Percentiles rank a stretch among this genome's conserved stretches.
phyloP scores from a whole-genome alignment of 2,329 filamentous ascomycete genomes.

The Sarocladium kiliense region DNA sequence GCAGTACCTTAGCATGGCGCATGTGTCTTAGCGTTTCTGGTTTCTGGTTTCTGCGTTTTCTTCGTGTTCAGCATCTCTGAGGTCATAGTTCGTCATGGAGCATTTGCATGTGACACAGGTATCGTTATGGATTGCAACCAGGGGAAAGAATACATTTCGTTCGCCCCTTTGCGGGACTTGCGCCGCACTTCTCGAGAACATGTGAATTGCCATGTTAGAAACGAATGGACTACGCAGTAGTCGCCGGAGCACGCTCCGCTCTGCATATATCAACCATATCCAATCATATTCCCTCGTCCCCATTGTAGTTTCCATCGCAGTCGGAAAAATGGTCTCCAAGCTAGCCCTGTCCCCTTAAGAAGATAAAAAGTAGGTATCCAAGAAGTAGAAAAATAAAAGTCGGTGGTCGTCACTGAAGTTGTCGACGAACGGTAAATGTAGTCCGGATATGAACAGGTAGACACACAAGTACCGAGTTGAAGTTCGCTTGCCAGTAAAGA shows the following conservation, averaged over 20 bases:
- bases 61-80: too few relatives aligned
- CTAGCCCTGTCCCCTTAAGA: not conserved
- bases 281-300: not conserved
- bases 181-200: not conserved
- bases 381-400: not conserved
- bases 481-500: not conserved
- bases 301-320: not conserved
- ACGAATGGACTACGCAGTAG: not conserved
- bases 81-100: too few relatives aligned
- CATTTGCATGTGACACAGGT: too few relatives aligned
- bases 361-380: constrained; percentile 7
- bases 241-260: not conserved
- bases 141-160: not conserved
- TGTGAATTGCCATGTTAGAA: not conserved
- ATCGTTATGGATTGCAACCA: not conserved
- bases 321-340: constrained; percentile 4
- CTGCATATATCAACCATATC: not conserved
- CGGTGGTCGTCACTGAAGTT: not conserved
- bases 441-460: not conserved
- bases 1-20: too few relatives aligned
- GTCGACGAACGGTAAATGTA: not conserved
- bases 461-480: not conserved
- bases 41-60: too few relatives aligned
- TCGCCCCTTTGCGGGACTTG: not conserved
- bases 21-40: too few relatives aligned